A percentile compares a stretch with the other conserved stretches of the same genome.
Evolutionary conservation across 768 basidiomycete genomes (phyloP).

Genomic region (Suillus americanus): DNA sequence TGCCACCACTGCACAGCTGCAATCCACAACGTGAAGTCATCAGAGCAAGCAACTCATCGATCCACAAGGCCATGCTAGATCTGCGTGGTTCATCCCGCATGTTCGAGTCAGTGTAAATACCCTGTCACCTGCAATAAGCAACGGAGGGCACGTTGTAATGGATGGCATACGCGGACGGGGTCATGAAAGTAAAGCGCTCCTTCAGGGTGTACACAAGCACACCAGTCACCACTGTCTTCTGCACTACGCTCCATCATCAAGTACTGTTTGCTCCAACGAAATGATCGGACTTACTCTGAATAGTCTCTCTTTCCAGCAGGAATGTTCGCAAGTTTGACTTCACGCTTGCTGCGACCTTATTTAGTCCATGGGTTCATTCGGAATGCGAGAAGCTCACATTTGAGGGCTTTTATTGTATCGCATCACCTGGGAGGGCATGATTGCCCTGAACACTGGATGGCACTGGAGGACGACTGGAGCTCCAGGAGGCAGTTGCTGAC

Average conservation of each 20-base stretch:
- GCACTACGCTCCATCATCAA: neutral
- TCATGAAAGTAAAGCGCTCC: constrained; percentile 55
- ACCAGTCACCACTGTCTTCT: constrained; percentile 31
- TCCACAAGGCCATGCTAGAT: neutral
- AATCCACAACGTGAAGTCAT: neutral
- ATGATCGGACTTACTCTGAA: neutral
- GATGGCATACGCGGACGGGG: constrained; percentile 33
- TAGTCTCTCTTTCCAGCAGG: neutral
- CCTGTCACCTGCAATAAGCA: constrained; percentile 23
- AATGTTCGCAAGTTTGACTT: neutral
- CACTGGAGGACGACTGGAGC: neutral
- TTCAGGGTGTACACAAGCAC: constrained; percentile 47
- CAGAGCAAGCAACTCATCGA: neutral
- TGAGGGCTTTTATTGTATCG: neutral
- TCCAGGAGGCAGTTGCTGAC: neutral
- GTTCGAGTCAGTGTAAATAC: constrained; percentile 50
- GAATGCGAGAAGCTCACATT: neutral
- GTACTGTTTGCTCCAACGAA: neutral
- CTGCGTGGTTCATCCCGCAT: constrained; percentile 20
- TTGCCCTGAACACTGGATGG: neutral
- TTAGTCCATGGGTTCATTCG: neutral
- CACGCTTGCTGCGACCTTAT: neutral
- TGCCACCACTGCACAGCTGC: neutral
- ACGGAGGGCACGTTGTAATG: neutral
- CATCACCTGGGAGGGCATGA: neutral